Percentiles rank a stretch among this genome's conserved stretches.
These are phyloP conservation scores for Glebionis coronaria DNA, from an alignment of 129 eudicot genomes.

Conservation along the genomic window DNA sequence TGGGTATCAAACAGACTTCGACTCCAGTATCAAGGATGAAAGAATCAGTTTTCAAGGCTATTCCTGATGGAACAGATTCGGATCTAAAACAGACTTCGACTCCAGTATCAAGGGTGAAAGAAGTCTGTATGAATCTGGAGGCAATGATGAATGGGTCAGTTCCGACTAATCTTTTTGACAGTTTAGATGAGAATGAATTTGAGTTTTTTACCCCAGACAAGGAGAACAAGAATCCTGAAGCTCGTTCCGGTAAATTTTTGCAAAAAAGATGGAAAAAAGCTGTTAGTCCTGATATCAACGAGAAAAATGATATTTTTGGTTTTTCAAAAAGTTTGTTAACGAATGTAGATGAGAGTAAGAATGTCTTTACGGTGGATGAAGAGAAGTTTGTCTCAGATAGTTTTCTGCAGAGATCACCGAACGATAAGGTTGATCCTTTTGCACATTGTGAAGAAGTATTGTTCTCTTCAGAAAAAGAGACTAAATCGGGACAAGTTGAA, in stretches of 20 bases:
- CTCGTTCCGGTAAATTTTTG: slow-evolving; percentile 37
- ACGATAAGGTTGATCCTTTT: slow-evolving; percentile 12
- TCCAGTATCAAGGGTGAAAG: slow-evolving; percentile 34
- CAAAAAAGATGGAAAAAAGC: slow-evolving; percentile 31
- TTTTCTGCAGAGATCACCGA: not conserved
- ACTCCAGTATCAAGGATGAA: slow-evolving; percentile 43
- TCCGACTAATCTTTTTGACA: slow-evolving; percentile 28
- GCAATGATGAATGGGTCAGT: slow-evolving; percentile 19
- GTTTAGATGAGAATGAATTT: slow-evolving; percentile 29
- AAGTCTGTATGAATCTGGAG: not conserved
- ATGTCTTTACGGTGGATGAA: not conserved
- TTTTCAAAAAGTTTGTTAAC: slow-evolving; percentile 14
- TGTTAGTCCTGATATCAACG: slow-evolving; percentile 22
- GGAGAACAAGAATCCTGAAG: slow-evolving; percentile 53
- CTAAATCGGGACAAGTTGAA: slow-evolving; percentile 29
- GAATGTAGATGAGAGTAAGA: slow-evolving; percentile 16
- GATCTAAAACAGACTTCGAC: slow-evolving; percentile 43
- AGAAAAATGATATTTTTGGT: not conserved
- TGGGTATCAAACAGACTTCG: slow-evolving; percentile 32
- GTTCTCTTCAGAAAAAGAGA: slow-evolving; percentile 35
- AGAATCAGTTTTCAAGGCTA: slow-evolving; percentile 27
- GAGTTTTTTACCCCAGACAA: slow-evolving; percentile 64
- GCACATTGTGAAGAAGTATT: slow-evolving; percentile 13
- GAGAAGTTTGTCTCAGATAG: too few relatives aligned
- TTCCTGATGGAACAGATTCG: slow-evolving; percentile 18